phyloP scores from a whole-genome alignment of 2,329 filamentous ascomycete genomes.

The Xylariaceae sp. region DNA sequence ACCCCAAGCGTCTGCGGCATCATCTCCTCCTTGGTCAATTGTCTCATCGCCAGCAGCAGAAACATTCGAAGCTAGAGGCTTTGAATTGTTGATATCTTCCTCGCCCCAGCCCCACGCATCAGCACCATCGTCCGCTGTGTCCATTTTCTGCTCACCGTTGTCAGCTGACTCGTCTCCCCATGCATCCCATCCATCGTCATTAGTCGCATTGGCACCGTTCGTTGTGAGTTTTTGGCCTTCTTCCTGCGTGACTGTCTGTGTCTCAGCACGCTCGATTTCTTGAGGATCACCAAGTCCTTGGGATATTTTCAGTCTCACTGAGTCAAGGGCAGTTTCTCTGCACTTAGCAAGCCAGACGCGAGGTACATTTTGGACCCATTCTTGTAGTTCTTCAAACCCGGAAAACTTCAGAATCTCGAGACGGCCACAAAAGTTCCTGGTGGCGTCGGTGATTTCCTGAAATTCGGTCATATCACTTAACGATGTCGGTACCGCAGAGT shows the following conservation, averaged over 20 bases:
- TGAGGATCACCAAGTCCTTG: slow-evolving; percentile 63
- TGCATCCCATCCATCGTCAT: slow-evolving; percentile 67
- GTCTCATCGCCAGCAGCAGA: slow-evolving; percentile 4
- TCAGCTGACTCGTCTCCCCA: slow-evolving; percentile 66
- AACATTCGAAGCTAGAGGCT: slow-evolving; percentile 20
- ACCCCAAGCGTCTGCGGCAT: slow-evolving; percentile 69
- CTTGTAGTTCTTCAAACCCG: slow-evolving; percentile 58
- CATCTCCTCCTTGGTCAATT: slow-evolving; percentile 24
- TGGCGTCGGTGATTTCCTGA: slow-evolving; percentile 62
- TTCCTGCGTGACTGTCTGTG: slow-evolving; percentile 65
- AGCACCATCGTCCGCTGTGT: slow-evolving; percentile 16
- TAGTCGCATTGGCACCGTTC: slow-evolving; percentile 40
- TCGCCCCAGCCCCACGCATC: slow-evolving; percentile 81
- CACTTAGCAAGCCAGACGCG: slow-evolving; percentile 83
- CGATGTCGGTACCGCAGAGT: slow-evolving; percentile 70
- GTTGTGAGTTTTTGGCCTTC: slow-evolving; percentile 63
- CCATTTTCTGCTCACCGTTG: slow-evolving; percentile 17
- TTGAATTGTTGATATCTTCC: slow-evolving; percentile 48
- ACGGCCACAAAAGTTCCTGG: slow-evolving; percentile 59
- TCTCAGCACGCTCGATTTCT: slow-evolving; percentile 79
- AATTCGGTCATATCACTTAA: slow-evolving; percentile 69
- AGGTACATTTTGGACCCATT: slow-evolving; percentile 79
- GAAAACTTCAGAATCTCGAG: slow-evolving; percentile 62
- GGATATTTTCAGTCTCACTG: slow-evolving; percentile 65
- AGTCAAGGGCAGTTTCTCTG: slow-evolving; percentile 72